Percentiles rank a stretch among this genome's conserved stretches.
Conservation (phyloP, 2,329 filamentous ascomycete genomes). For the Penicillium sp. region DNA sequence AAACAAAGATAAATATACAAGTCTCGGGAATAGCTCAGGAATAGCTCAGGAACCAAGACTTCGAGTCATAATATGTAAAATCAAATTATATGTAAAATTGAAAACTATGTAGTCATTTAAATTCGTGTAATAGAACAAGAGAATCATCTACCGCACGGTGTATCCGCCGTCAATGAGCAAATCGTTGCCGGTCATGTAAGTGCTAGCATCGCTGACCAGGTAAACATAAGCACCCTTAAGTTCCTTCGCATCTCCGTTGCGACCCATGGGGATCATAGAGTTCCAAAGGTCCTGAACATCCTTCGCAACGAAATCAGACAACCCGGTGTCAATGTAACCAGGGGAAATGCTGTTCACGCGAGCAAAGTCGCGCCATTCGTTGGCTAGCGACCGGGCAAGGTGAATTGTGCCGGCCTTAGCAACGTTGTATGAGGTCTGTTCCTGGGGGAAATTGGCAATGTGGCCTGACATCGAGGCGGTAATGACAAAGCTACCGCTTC, state of each 20-base stretch:
- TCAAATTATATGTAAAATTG: too few relatives aligned
- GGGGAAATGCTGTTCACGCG: conserved; percentile 67
- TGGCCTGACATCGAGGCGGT: conserved; percentile 62
- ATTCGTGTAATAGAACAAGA: conserved; percentile 9
- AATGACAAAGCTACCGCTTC: conserved; percentile 63
- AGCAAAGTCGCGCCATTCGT: conserved; percentile 68
- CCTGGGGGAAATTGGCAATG: conserved; percentile 59
- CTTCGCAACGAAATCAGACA: conserved; percentile 63
- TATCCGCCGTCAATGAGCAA: conserved; percentile 52
- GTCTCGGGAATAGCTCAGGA: neutral
- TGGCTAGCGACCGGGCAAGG: conserved; percentile 62
- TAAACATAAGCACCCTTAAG: conserved; percentile 60
- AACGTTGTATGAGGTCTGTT: conserved; percentile 64
- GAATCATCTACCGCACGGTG: conserved; percentile 38
- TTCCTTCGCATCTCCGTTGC: conserved; percentile 63
- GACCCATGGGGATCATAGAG: conserved; percentile 59
- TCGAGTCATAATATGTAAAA: neutral
- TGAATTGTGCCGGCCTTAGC: conserved; percentile 68
- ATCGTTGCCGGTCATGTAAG: conserved; percentile 51
- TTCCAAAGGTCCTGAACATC: conserved; percentile 58
- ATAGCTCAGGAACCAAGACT: too few relatives aligned
- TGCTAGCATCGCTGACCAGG: conserved; percentile 48
- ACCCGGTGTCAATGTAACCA: conserved; percentile 66
- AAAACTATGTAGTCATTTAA: neutral
- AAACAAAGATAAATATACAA: neutral